Percentiles rank a stretch among this genome's conserved stretches.
phyloP scores from a whole-genome alignment of 2,329 filamentous ascomycete species.

The Fusarium chuoi region DNA sequence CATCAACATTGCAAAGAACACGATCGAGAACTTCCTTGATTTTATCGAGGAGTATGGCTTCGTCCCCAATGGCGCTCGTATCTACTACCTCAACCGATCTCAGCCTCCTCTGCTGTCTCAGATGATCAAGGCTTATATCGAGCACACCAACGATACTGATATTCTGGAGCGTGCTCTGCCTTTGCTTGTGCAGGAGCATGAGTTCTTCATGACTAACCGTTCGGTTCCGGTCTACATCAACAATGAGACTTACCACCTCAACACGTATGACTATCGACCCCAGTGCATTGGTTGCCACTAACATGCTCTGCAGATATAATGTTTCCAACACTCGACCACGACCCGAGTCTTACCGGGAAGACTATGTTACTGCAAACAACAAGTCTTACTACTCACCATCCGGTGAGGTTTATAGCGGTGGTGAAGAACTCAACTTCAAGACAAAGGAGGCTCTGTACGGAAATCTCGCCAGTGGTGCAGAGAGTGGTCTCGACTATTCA shows the following conservation, averaged over 20 bases:
- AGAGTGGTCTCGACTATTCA: constrained; percentile 74
- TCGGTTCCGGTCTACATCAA: constrained; percentile 62
- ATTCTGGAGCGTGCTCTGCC: constrained; percentile 70
- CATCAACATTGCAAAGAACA: constrained; percentile 70
- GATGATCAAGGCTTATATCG: constrained; percentile 73
- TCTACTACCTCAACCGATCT: constrained; percentile 75
- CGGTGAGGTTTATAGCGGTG: constrained; percentile 68
- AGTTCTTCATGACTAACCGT: constrained; percentile 71
- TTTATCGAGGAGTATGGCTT: constrained; percentile 73
- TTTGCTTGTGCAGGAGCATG: constrained; percentile 70
- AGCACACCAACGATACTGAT: constrained; percentile 71
- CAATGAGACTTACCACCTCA: constrained; percentile 63
- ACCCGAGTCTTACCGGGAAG: constrained; percentile 74
- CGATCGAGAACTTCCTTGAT: constrained; percentile 76
- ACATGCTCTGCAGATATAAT: constrained; percentile 56
- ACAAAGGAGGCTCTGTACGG: constrained; percentile 65
- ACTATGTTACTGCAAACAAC: constrained; percentile 74
- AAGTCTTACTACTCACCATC: constrained; percentile 68
- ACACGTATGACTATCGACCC: constrained; percentile 55
- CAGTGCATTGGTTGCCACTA: neutral
- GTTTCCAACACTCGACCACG: constrained; percentile 73
- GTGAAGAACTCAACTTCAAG: constrained; percentile 59
- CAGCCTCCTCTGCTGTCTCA: constrained; percentile 73
- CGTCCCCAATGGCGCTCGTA: constrained; percentile 73
- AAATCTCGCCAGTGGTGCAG: constrained; percentile 72